A percentile compares a stretch with the other conserved stretches of the same genome.
These are phyloP conservation scores for Prunus campanulata DNA, from an alignment of 306 rosid species.

Conservation along the genomic window DNA sequence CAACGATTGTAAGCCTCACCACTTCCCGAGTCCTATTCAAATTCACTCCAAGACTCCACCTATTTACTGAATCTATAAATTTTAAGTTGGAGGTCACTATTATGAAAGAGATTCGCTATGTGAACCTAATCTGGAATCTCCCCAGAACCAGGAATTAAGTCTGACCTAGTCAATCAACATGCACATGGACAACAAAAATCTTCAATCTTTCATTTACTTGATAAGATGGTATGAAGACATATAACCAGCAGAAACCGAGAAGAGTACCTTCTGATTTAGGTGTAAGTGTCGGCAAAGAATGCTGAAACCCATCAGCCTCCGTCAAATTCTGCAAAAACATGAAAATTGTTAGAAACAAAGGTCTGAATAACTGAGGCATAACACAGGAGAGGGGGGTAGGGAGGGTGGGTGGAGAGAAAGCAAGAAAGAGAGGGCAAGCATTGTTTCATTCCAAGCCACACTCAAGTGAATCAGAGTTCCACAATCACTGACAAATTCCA, in stretches of 20 bases:
- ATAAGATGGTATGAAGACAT: background rate
- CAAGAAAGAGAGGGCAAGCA: background rate
- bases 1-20: background rate
- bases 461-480: background rate
- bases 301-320: constrained; percentile 27
- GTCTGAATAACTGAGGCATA: background rate
- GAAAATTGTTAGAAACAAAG: background rate
- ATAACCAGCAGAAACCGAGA: constrained; percentile 4
- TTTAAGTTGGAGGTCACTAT: background rate
- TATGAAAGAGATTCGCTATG: background rate
- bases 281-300: constrained; percentile 17
- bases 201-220: background rate
- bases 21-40: background rate
- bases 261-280: constrained; percentile 50
- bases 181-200: background rate
- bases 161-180: background rate
- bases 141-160: background rate
- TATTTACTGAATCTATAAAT: background rate
- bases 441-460: background rate
- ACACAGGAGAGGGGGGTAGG: background rate
- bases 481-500: background rate
- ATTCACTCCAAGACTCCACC: background rate
- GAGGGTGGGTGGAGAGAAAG: background rate
- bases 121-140: background rate
- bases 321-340: constrained; percentile 44